Percentiles rank a stretch among this genome's conserved stretches.
phyloP scores from a whole-genome alignment of 148 eudicot species.

The Salicornia ramosissima region DNA sequence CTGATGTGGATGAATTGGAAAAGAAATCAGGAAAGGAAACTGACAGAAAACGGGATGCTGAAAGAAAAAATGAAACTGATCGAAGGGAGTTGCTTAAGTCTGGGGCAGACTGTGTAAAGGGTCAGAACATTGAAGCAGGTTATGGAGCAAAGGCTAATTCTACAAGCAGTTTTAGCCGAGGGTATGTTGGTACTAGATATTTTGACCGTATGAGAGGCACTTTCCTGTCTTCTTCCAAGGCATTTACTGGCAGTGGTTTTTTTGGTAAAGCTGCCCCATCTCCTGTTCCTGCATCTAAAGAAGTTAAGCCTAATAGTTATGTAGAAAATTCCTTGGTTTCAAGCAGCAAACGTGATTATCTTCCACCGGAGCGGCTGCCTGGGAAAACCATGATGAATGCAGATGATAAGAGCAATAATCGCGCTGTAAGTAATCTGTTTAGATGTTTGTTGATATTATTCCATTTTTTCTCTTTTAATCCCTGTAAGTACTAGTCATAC shows the following conservation, averaged over 20 bases:
- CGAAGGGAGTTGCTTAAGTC: slow-evolving; percentile 51
- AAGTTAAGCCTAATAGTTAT: slow-evolving; percentile 45
- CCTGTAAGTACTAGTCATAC: too few relatives aligned
- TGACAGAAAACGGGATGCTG: slow-evolving; percentile 52
- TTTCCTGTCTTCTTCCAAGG: slow-evolving; percentile 78
- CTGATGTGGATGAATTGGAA: slow-evolving; percentile 84
- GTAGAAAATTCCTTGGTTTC: slow-evolving; percentile 44
- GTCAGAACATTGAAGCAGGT: slow-evolving; percentile 36
- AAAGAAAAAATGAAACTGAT: slow-evolving; percentile 54
- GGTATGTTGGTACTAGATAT: slow-evolving; percentile 74
- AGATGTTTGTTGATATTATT: neutral
- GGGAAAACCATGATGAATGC: slow-evolving; percentile 40
- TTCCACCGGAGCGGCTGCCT: slow-evolving; percentile 38
- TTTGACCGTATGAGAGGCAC: slow-evolving; percentile 87
- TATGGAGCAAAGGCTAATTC: slow-evolving; percentile 46
- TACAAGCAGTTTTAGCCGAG: slow-evolving; percentile 49
- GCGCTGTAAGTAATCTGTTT: slow-evolving; percentile 40
- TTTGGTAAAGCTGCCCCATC: slow-evolving; percentile 59
- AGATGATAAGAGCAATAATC: slow-evolving; percentile 35
- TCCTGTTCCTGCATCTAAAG: slow-evolving; percentile 51
- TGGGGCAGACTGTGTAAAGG: slow-evolving; percentile 43
- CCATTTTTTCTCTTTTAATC: neutral
- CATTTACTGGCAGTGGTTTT: slow-evolving; percentile 73
- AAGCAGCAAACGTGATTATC: slow-evolving; percentile 47
- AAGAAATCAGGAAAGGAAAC: slow-evolving; percentile 60